A percentile compares a stretch with the other conserved stretches of the same genome.
Conservation (phyloP, 768 basidiomycete genomes). For the Russula olivacea region DNA sequence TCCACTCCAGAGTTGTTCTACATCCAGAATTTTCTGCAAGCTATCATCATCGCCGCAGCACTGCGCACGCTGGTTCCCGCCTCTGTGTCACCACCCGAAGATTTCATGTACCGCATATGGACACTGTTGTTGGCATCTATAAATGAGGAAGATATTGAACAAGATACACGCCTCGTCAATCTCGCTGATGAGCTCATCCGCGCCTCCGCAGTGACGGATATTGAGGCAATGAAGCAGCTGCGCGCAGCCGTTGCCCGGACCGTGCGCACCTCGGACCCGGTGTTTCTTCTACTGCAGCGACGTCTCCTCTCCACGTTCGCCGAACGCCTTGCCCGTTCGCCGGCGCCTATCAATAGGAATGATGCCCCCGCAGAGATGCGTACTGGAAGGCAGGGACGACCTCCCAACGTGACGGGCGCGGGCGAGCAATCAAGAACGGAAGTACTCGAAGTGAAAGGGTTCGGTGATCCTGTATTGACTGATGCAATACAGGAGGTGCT, state of each 20-base stretch:
- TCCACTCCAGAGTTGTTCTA: conserved; percentile 46
- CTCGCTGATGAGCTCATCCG: conserved; percentile 70
- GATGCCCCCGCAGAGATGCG: conserved; percentile 12
- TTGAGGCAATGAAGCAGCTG: conserved; percentile 45
- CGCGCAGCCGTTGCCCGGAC: conserved; percentile 60
- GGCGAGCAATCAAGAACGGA: conserved; percentile 6
- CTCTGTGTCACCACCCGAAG: conserved; percentile 23
- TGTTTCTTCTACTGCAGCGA: conserved; percentile 56
- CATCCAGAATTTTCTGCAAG: conserved; percentile 66
- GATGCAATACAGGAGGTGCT: conserved; percentile 40
- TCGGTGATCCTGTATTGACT: conserved; percentile 57
- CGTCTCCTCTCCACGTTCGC: conserved; percentile 45
- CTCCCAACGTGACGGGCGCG: conserved; percentile 5
- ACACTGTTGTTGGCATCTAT: conserved; percentile 56
- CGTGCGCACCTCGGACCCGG: conserved; percentile 55
- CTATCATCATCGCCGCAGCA: conserved; percentile 57
- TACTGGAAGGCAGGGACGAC: conserved; percentile 15
- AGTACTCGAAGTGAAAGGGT: conserved; percentile 48
- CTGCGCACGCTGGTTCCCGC: conserved; percentile 49
- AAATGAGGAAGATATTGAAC: conserved; percentile 33
- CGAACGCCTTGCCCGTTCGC: conserved; percentile 27
- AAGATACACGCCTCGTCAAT: conserved; percentile 53
- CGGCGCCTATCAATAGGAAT: conserved; percentile 6
- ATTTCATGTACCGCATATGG: conserved; percentile 61
- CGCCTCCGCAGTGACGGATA: conserved; percentile 37